These are phyloP conservation scores for Salix arbutifolia DNA, from an alignment of 345 rosid species.

Conservation along the genomic window DNA sequence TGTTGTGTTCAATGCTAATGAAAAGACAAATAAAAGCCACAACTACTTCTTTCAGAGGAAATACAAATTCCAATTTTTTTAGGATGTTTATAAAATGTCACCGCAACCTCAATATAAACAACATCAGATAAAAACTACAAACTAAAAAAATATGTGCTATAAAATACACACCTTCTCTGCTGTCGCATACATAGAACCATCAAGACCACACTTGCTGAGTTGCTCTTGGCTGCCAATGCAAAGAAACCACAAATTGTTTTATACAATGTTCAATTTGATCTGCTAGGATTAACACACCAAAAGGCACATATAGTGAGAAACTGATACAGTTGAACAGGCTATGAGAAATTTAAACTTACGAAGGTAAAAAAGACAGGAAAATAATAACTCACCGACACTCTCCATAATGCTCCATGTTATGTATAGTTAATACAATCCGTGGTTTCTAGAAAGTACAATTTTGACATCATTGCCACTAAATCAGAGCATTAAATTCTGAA, in stretches of 20 bases:
- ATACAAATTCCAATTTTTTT: too few relatives aligned
- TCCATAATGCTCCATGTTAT: slow-evolving; percentile 59
- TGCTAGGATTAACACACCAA: neutral
- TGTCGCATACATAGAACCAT: slow-evolving; percentile 46
- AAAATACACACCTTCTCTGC: slow-evolving; percentile 37
- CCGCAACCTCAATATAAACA: neutral
- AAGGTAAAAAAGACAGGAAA: neutral
- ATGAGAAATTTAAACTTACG: neutral
- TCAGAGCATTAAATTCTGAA: neutral
- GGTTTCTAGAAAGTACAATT: slow-evolving; percentile 33
- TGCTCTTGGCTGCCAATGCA: slow-evolving; percentile 44
- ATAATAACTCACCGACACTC: slow-evolving; percentile 41
- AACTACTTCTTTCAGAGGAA: neutral
- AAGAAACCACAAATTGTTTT: neutral
- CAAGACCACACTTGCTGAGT: slow-evolving; percentile 52
- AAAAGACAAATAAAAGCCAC: neutral
- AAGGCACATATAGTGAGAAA: neutral
- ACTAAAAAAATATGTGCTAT: neutral
- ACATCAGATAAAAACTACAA: neutral
- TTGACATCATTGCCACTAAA: neutral
- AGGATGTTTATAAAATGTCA: neutral
- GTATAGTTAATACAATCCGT: slow-evolving; percentile 52
- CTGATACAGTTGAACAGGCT: neutral
- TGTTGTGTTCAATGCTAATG: neutral
- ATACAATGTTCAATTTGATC: neutral